phyloP scores from a whole-genome alignment of 768 basidiomycete genomes.

The Rhodotorula sphaerocarpa region DNA sequence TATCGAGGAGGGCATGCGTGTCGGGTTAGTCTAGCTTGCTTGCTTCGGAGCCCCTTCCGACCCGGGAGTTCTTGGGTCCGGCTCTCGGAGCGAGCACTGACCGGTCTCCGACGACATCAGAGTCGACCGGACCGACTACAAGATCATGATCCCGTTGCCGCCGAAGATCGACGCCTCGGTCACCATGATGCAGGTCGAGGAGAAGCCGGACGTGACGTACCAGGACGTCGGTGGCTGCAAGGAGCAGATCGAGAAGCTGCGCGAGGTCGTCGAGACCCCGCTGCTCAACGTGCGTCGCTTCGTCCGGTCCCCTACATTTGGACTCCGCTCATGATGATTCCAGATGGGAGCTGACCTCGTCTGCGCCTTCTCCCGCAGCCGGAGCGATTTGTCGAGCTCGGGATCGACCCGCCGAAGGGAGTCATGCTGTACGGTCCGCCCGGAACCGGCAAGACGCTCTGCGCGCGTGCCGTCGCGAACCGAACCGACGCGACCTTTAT shows the following conservation, averaged over 20 bases:
- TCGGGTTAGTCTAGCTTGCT: slow-evolving; percentile 60
- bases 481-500: slow-evolving; percentile 98
- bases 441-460: slow-evolving; percentile 94
- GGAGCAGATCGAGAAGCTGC: slow-evolving; percentile 97
- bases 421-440: slow-evolving; percentile 92
- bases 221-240: slow-evolving; percentile 98
- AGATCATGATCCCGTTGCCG: slow-evolving; percentile 95
- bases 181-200: slow-evolving; percentile 99
- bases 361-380: slow-evolving; percentile 54
- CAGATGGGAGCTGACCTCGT: neutral
- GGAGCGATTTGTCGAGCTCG: slow-evolving; percentile 95
- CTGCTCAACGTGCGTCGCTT: slow-evolving; percentile 65
- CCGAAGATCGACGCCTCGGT: slow-evolving; percentile 99
- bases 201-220: slow-evolving; percentile 96
- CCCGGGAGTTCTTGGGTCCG: slow-evolving; percentile 5
- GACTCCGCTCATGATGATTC: neutral
- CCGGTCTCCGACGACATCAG: slow-evolving; percentile 44
- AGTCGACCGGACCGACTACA: slow-evolving; percentile 92
- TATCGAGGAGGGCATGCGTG: slow-evolving; percentile 99
- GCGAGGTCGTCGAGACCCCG: slow-evolving; percentile 96
- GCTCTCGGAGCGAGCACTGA: slow-evolving; percentile 17
- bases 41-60: neutral
- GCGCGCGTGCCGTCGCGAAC: slow-evolving; percentile 95
- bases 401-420: slow-evolving; percentile 98
- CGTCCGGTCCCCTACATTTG: slow-evolving; percentile 28